Conservation (phyloP, 345 rosid species). For the Heritiera littoralis region DNA sequence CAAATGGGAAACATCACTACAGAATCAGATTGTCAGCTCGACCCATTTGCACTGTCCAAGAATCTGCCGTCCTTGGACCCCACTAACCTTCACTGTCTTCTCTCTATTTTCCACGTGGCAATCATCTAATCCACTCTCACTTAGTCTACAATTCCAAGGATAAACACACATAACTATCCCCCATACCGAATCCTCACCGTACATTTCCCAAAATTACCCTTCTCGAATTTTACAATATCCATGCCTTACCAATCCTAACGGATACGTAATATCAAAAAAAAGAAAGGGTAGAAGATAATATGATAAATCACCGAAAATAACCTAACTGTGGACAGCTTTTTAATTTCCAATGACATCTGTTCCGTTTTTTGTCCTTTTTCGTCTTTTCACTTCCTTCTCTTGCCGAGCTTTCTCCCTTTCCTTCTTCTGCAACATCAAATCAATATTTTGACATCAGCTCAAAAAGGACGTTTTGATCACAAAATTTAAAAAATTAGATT, state of each 20-base stretch:
- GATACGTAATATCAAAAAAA: background rate
- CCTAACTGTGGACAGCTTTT: slow-evolving; percentile 19
- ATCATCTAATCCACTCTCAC: background rate
- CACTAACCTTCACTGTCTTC: background rate
- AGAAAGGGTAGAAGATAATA: background rate
- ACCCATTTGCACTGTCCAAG: background rate
- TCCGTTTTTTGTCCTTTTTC: slow-evolving; percentile 31
- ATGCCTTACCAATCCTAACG: background rate
- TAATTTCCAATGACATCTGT: slow-evolving; percentile 29
- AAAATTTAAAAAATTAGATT: background rate
- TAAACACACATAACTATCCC: slow-evolving; percentile 9
- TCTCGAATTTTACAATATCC: background rate
- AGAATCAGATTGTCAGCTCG: slow-evolving; percentile 12
- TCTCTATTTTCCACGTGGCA: slow-evolving; percentile 17
- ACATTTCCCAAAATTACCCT: slow-evolving; percentile 30
- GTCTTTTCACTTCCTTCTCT: slow-evolving; percentile 22
- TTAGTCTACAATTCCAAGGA: background rate
- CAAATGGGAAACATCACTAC: background rate
- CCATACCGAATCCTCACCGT: background rate
- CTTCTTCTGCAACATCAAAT: slow-evolving; percentile 9
- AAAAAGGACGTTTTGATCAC: background rate
- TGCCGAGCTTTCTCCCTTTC: background rate
- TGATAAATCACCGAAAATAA: background rate
- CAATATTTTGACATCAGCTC: background rate
- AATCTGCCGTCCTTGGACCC: background rate